Conservation (phyloP, 108 stramenopile genomes). For the Thalassiosira profunda region DNA sequence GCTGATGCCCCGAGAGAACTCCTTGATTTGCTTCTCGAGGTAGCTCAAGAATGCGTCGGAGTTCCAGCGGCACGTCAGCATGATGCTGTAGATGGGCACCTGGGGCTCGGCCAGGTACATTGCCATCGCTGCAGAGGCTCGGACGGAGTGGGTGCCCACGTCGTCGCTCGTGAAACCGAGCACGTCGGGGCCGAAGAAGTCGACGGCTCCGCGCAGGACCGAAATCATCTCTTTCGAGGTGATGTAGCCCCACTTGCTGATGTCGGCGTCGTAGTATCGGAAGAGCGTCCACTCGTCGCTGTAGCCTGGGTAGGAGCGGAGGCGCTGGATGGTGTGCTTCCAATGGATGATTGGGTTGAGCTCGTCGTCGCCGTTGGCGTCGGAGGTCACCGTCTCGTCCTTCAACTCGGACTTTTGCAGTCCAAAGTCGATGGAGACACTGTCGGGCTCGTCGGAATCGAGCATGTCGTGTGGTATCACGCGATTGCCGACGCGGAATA, state of each 20-base stretch:
- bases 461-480: background rate
- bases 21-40: constrained; percentile 18
- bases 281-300: background rate
- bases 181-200: background rate
- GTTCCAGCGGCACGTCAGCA: constrained; percentile 10
- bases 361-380: background rate
- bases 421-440: background rate
- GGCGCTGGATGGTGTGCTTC: background rate
- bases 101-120: constrained; percentile 12
- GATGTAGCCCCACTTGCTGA: background rate
- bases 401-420: background rate
- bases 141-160: constrained; percentile 21
- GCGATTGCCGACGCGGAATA: background rate
- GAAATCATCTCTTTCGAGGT: background rate
- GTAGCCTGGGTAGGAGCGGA: constrained; percentile 5
- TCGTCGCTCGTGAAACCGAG: constrained; percentile 12
- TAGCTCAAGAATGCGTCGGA: constrained; percentile 19
- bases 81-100: constrained; percentile 1
- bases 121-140: constrained; percentile 10
- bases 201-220: background rate
- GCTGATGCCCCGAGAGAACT: constrained; percentile 10
- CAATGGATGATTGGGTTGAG: constrained; percentile 1
- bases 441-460: background rate
- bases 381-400: background rate
- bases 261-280: constrained; percentile 2